phyloP scores from a whole-genome alignment of 345 rosid species.

The Salix purpurea region DNA sequence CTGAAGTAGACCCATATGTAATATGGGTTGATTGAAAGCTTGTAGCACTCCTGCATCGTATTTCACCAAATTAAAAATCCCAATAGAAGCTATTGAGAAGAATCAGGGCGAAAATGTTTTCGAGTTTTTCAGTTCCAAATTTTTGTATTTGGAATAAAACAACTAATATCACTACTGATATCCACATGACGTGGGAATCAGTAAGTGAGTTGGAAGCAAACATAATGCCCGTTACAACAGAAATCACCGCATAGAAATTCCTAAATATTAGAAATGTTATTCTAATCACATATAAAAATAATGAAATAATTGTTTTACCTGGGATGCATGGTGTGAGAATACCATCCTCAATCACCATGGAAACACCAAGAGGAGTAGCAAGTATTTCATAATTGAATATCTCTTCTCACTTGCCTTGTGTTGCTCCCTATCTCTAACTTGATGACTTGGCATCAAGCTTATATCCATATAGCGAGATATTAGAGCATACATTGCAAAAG shows the following conservation, averaged over 20 bases:
- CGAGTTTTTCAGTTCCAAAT: constrained; percentile 49
- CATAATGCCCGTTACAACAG: constrained; percentile 35
- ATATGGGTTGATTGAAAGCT: constrained; percentile 43
- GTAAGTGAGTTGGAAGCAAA: constrained; percentile 24
- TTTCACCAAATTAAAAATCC: constrained; percentile 37
- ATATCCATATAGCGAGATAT: too few relatives aligned
- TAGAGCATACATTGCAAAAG: too few relatives aligned
- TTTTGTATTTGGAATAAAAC: constrained; percentile 42
- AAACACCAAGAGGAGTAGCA: background rate
- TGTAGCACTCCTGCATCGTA: constrained; percentile 31
- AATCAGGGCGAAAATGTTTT: constrained; percentile 43
- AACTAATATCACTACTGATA: constrained; percentile 36
- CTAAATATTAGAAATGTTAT: constrained; percentile 12
- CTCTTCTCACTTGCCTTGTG: too few relatives aligned
- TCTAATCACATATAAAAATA: background rate
- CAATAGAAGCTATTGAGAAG: constrained; percentile 31
- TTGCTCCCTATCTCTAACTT: too few relatives aligned
- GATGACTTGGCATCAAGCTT: too few relatives aligned
- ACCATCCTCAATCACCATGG: constrained; percentile 11
- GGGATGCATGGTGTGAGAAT: background rate
- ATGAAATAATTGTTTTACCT: background rate
- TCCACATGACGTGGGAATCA: constrained; percentile 29
- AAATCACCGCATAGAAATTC: constrained; percentile 24
- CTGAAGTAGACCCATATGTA: constrained; percentile 38
- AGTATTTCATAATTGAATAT: too few relatives aligned